These are phyloP conservation scores for Corylus americana DNA, from an alignment of 306 rosid genomes.

Conservation along the genomic window DNA sequence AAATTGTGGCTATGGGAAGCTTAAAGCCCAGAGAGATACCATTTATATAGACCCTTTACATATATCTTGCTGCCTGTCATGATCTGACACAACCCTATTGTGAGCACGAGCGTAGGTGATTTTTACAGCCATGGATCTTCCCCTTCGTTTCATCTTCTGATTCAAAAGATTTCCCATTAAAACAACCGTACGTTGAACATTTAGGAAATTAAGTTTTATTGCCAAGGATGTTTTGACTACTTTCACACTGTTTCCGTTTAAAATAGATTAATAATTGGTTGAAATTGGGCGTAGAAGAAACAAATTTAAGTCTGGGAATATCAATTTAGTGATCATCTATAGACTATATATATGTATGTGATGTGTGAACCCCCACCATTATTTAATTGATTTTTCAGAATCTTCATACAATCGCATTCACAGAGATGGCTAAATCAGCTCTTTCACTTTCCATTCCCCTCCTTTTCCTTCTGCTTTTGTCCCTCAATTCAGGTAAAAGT, in stretches of 20 bases:
- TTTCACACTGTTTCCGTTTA: too few species aligned
- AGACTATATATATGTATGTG: neutral
- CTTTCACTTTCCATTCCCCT: slow-evolving; percentile 17
- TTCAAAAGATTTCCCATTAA: neutral
- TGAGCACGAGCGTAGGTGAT: neutral
- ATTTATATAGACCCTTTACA: too few species aligned
- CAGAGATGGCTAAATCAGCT: slow-evolving; percentile 33
- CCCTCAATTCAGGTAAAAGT: slow-evolving; percentile 29
- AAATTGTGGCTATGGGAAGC: too few species aligned
- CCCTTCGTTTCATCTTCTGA: slow-evolving; percentile 1
- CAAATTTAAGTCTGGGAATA: neutral
- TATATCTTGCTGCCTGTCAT: neutral
- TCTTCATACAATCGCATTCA: neutral
- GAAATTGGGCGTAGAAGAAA: neutral
- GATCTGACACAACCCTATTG: neutral
- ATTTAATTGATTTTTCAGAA: slow-evolving; percentile 8
- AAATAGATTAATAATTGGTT: too few species aligned
- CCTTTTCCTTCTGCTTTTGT: slow-evolving; percentile 24
- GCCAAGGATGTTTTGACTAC: too few species aligned
- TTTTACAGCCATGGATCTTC: neutral
- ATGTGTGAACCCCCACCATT: neutral
- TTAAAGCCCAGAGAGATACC: too few species aligned
- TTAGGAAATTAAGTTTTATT: too few species aligned
- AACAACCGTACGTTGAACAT: too few species aligned
- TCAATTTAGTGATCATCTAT: slow-evolving; percentile 10